Evolutionary conservation across 768 basidiomycete genomes (phyloP), one percentile per base, ranked within the genome.

Genomic region (Agaricus blazei): DNA sequence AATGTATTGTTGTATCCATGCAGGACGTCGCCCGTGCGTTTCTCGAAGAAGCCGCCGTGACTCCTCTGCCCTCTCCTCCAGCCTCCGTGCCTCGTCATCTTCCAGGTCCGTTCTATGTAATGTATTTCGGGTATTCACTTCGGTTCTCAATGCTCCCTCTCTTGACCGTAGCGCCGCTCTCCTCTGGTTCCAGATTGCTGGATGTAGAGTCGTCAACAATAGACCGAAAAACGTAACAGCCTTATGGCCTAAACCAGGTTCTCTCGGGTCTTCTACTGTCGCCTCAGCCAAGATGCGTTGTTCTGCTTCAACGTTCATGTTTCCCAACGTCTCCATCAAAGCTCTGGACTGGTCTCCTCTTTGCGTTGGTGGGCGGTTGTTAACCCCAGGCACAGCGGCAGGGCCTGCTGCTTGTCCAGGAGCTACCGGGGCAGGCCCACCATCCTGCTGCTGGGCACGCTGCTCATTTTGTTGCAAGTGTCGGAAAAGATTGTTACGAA

Each of bases 111-210:
- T 29, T n/a, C 52, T 44, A 27, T 64, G 63, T 49, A 67, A 59
- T 36, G 69, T 60, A 51, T 73, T 70, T 26, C 74, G 68, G 51
- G 71, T 68, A 58, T 78, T 80, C 57, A 80, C 81, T 67, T 90
- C 88, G 29, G 83, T 85, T 59, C 87, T 75, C 36, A 90, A 65
- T 43, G 78, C 75, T 7, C 85, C 83, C 70, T 90, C 88, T 50
- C 88, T 70, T 56, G 73, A 74, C 60, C 81, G 72, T 62, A 90
- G 75, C 12, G 75, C 77, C 23, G 65, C 69, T 48, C 87, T 72
- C 62, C 88, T 74, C 57, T 82, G 78, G 63, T 89, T 83, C 81
- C 88, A 89, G 40, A 88, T 73, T 38, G 87, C 88, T 4, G 88
- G 88, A 64, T 89, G 83, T 36, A 87, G 65, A 14, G 87, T 88